A percentile compares a stretch with the other conserved stretches of the same genome.
Conservation (phyloP, 495 filamentous ascomycete species). For the Copromyces sp. region DNA sequence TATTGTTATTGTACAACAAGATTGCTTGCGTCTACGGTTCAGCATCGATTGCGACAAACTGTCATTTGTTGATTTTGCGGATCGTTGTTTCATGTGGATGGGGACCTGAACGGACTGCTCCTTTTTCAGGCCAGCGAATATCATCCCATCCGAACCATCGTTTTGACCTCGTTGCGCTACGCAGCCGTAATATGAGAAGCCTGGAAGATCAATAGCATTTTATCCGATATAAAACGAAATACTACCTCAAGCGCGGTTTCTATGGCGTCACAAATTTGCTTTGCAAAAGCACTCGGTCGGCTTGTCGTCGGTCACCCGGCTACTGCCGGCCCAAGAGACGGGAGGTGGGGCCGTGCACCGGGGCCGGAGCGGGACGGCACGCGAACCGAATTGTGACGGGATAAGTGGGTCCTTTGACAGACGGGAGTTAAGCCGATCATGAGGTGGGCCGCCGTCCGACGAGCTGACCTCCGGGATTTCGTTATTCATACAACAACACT, state of each 20-base stretch:
- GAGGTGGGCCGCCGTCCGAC: not conserved
- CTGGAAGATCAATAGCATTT: not conserved
- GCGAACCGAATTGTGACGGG: not conserved
- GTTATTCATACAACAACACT: too few relatives aligned
- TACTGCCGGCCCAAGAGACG: not conserved
- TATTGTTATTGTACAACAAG: not conserved
- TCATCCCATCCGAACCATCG: not conserved
- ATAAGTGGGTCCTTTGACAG: not conserved
- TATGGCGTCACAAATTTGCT: too few relatives aligned
- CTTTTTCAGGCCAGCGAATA: not conserved
- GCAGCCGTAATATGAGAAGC: not conserved
- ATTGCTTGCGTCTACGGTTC: not conserved
- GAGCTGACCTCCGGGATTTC: not conserved
- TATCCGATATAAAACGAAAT: too few relatives aligned
- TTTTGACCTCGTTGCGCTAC: not conserved
- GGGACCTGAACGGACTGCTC: not conserved
- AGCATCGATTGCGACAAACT: not conserved
- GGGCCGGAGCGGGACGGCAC: not conserved
- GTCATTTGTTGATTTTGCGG: not conserved
- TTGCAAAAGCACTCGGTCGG: not conserved
- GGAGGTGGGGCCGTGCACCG: not conserved
- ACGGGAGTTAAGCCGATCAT: not conserved
- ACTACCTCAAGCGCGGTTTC: too few relatives aligned
- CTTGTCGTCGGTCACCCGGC: not conserved
- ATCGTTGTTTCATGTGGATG: not conserved